Percentiles rank a stretch among this genome's conserved stretches.
Evolutionary conservation across 306 rosid species (phyloP).

Genomic region (Morella rubra): DNA sequence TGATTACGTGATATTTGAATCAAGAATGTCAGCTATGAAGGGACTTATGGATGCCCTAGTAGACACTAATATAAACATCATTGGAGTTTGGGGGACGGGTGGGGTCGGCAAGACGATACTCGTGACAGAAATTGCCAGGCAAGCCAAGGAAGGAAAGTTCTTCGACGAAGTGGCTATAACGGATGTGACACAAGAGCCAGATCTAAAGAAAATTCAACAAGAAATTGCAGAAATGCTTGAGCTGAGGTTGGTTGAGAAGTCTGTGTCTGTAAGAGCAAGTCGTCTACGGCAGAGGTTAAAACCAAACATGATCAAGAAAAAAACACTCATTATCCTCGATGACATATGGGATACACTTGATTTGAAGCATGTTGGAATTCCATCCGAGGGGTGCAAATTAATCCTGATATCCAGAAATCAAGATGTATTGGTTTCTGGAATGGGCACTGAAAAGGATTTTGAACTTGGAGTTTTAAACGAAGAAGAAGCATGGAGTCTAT

Average conservation of each 20-base stretch:
- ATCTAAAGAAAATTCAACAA: background rate
- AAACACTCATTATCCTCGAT: slow-evolving; percentile 5
- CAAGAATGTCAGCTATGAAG: background rate
- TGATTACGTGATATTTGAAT: background rate
- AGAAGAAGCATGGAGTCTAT: slow-evolving; percentile 4
- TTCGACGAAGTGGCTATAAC: slow-evolving; percentile 6
- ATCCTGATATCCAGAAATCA: background rate
- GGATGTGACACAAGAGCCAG: background rate
- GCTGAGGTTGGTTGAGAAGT: background rate
- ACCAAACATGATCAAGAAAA: background rate
- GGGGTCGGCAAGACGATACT: too few species aligned
- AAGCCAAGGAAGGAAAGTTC: too few species aligned
- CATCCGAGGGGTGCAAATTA: background rate
- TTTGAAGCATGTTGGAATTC: slow-evolving; percentile 15
- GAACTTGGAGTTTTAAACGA: background rate
- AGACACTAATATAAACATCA: too few species aligned
- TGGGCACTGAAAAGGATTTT: background rate
- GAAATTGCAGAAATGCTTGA: background rate
- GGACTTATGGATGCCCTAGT: too few species aligned
- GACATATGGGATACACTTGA: background rate
- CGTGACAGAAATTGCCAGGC: too few species aligned
- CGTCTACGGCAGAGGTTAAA: background rate
- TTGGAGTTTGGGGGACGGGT: too few species aligned
- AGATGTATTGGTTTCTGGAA: background rate
- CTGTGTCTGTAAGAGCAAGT: background rate